phyloP scores from a whole-genome alignment of 768 basidiomycete species.

The Boletus pseudopeckii region DNA sequence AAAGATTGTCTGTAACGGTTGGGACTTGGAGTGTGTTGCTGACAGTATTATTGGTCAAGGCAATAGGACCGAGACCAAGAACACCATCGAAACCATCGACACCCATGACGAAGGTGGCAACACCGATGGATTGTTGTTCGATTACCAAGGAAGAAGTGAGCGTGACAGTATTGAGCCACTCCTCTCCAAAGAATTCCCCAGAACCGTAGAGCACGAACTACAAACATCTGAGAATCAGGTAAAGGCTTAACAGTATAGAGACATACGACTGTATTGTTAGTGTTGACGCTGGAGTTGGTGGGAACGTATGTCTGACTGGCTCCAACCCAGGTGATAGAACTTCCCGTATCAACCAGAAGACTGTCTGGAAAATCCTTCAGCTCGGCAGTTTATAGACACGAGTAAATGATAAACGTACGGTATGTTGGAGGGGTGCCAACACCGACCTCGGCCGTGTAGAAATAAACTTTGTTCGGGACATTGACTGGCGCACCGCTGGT shows the following conservation, averaged over 20 bases:
- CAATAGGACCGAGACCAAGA: slow-evolving; percentile 35
- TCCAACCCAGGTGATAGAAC: slow-evolving; percentile 33
- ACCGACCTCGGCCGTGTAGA: slow-evolving; percentile 29
- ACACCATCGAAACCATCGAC: slow-evolving; percentile 37
- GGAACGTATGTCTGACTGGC: slow-evolving; percentile 14
- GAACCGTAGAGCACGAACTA: neutral
- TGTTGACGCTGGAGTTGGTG: slow-evolving; percentile 16
- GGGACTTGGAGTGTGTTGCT: slow-evolving; percentile 15
- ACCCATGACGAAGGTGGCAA: slow-evolving; percentile 27
- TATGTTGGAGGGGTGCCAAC: slow-evolving; percentile 24
- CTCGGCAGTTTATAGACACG: neutral
- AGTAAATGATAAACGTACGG: slow-evolving; percentile 14
- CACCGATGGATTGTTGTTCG: slow-evolving; percentile 34
- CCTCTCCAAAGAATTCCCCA: slow-evolving; percentile 9
- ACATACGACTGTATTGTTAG: slow-evolving; percentile 19
- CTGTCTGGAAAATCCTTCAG: slow-evolving; percentile 14
- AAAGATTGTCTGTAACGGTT: slow-evolving; percentile 37
- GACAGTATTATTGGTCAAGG: slow-evolving; percentile 29
- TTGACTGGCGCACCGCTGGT: neutral
- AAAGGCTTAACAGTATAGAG: neutral
- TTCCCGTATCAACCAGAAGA: slow-evolving; percentile 31
- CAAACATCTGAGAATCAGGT: slow-evolving; percentile 2
- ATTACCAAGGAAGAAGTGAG: slow-evolving; percentile 5
- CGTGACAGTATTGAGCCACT: slow-evolving; percentile 18
- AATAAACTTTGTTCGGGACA: slow-evolving; percentile 20